Conservation (phyloP, 129 eudicot species). For the Tanacetum coccineum region DNA sequence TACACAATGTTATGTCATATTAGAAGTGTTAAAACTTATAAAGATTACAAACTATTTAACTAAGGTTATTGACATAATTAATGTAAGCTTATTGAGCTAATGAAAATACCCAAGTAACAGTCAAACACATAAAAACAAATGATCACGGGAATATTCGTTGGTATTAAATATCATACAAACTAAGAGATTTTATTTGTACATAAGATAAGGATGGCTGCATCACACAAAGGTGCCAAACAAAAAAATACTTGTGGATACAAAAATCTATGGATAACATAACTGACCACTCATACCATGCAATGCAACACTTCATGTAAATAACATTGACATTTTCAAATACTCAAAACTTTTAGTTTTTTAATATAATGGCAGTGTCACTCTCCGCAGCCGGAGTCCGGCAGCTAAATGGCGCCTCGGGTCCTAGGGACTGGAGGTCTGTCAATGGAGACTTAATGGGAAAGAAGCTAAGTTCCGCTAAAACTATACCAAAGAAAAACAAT, state of each 20-base stretch:
- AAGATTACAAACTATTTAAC: too few species aligned
- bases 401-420: slow-evolving; percentile 34
- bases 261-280: slow-evolving; percentile 28
- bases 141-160: neutral
- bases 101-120: too few species aligned
- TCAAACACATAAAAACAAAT: neutral
- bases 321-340: slow-evolving; percentile 13
- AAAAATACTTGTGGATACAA: slow-evolving; percentile 32
- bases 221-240: slow-evolving; percentile 12
- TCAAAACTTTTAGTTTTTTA: neutral
- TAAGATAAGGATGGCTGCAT: slow-evolving; percentile 31
- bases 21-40: too few species aligned
- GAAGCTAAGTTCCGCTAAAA: slow-evolving; percentile 39
- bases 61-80: too few species aligned
- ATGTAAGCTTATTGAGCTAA: too few species aligned
- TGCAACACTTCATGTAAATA: slow-evolving; percentile 24
- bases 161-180: neutral
- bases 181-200: neutral
- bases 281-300: slow-evolving; percentile 50
- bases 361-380: slow-evolving; percentile 47
- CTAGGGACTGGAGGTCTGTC: slow-evolving; percentile 38
- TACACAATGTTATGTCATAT: too few species aligned
- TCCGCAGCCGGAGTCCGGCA: slow-evolving; percentile 47
- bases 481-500: slow-evolving; percentile 27
- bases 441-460: slow-evolving; percentile 81